Conservation (phyloP, 1,284 basidiomycete genomes). For the Cystobasidiaceae sp. region DNA sequence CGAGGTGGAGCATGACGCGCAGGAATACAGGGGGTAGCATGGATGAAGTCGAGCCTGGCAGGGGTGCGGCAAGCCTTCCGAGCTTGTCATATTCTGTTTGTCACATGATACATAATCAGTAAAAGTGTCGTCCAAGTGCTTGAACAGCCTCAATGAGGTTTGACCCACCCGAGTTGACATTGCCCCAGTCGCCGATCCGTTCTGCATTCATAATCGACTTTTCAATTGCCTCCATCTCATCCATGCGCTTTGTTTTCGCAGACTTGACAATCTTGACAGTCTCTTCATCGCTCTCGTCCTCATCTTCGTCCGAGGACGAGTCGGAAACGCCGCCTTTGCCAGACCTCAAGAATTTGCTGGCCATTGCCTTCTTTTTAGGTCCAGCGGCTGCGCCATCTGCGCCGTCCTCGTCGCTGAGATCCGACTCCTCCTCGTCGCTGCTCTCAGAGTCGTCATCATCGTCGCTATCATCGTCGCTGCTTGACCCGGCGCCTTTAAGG, state of each 20-base stretch:
- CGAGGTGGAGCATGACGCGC: conserved; percentile 68
- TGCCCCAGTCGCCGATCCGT: conserved; percentile 95
- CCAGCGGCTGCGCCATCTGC: conserved; percentile 48
- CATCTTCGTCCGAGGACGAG: conserved; percentile 41
- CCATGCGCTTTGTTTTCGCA: conserved; percentile 77
- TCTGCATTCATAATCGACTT: conserved; percentile 89
- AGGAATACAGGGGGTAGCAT: conserved; percentile 84
- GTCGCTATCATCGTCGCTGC: conserved; percentile 43
- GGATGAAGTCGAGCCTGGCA: conserved; percentile 61
- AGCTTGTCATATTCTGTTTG: conserved; percentile 90
- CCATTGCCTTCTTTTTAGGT: conserved; percentile 50
- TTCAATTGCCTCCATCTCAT: conserved; percentile 82
- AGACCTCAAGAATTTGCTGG: conserved; percentile 51
- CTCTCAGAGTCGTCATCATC: conserved; percentile 46
- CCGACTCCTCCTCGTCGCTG: conserved; percentile 51
- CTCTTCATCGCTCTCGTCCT: conserved; percentile 65
- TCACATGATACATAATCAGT: not conserved
- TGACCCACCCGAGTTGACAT: conserved; percentile 71
- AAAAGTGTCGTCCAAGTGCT: not conserved
- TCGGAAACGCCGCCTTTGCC: conserved; percentile 52
- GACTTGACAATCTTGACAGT: conserved; percentile 71
- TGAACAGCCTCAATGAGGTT: too few relatives aligned
- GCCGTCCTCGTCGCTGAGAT: conserved; percentile 52
- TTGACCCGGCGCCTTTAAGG: conserved; percentile 13
- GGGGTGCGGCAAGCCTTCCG: conserved; percentile 78